These are phyloP conservation scores for Diospyros lotus DNA, from an alignment of 148 eudicot species.

Conservation along the genomic window DNA sequence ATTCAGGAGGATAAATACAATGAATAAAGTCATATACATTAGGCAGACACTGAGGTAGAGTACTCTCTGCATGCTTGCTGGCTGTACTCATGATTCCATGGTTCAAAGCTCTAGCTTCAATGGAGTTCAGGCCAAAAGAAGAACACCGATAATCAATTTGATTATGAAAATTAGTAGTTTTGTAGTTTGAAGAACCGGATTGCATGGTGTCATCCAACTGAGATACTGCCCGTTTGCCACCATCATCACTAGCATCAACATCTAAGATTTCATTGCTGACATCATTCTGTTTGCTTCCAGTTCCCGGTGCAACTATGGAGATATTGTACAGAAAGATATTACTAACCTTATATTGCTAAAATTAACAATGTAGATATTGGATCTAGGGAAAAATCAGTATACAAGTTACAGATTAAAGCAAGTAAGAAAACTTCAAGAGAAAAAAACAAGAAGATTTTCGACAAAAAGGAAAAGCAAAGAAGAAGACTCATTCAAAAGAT, in stretches of 20 bases:
- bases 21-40: conserved; percentile 27
- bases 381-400: not conserved
- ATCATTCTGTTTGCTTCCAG: not conserved
- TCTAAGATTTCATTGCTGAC: conserved; percentile 6
- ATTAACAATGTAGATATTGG: not conserved
- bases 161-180: not conserved
- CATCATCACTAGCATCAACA: conserved; percentile 13
- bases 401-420: not conserved
- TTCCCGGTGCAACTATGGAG: conserved; percentile 20
- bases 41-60: conserved; percentile 23
- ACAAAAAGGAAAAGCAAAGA: not conserved
- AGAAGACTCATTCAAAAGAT: not conserved
- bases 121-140: conserved; percentile 7
- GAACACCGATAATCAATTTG: not conserved
- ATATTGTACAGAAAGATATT: not conserved
- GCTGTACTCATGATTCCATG: conserved; percentile 16
- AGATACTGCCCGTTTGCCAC: not conserved
- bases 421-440: not conserved
- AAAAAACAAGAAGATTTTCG: not conserved
- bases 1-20: not conserved
- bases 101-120: conserved; percentile 12
- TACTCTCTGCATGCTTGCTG: conserved; percentile 16
- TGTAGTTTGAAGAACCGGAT: conserved; percentile 1
- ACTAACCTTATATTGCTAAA: not conserved
- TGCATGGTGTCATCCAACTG: conserved; percentile 1